A percentile compares a stretch with the other conserved stretches of the same genome.
Evolutionary conservation across 352 stramenopile species (phyloP).

Genomic region (Pythium brachiatum): DNA sequence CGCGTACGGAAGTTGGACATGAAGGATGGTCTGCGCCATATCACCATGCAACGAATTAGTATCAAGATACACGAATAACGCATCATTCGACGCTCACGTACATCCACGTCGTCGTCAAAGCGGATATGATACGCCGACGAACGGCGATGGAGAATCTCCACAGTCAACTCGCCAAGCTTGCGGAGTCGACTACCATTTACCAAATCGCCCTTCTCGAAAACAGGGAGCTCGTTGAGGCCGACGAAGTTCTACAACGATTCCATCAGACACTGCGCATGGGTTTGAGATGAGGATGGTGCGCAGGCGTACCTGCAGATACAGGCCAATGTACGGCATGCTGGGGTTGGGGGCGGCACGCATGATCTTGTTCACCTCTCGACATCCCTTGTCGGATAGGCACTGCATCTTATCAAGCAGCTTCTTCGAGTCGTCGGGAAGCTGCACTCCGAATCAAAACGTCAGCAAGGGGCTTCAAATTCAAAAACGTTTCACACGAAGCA

Average conservation of each 20-base stretch:
- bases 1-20: conserved; percentile 64
- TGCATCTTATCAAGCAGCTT: conserved; percentile 80
- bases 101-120: conserved; percentile 57
- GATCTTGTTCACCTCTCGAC: conserved; percentile 82
- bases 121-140: conserved; percentile 63
- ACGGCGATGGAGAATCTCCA: conserved; percentile 78
- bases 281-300: too few relatives aligned
- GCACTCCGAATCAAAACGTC: conserved; percentile 4
- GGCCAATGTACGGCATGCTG: conserved; percentile 84
- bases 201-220: conserved; percentile 59
- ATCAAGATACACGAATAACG: not conserved
- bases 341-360: conserved; percentile 73
- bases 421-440: conserved; percentile 62
- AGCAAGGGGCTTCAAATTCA: not conserved
- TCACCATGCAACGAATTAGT: not conserved
- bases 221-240: conserved; percentile 74
- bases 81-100: conserved; percentile 26
- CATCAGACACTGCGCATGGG: not conserved
- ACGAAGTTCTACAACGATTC: conserved; percentile 54
- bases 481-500: not conserved
- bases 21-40: conserved; percentile 45
- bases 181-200: conserved; percentile 74
- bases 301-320: conserved; percentile 78
- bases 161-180: conserved; percentile 65
- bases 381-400: conserved; percentile 74